phyloP scores from a whole-genome alignment of 768 basidiomycete genomes.

The Lentinula edodes region DNA sequence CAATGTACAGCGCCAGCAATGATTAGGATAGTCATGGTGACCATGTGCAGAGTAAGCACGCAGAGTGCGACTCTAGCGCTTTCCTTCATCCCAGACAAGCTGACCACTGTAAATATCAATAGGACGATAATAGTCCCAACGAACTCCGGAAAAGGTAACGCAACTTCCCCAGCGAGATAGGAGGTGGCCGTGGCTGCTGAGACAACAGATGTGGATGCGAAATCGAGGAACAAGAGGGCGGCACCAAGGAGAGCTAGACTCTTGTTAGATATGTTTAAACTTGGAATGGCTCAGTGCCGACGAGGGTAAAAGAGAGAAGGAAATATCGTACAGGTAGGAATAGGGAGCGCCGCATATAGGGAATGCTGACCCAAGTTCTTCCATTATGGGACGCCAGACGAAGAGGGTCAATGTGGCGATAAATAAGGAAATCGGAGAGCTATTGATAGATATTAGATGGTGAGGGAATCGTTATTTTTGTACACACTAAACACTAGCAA shows the following conservation, averaged over 20 bases:
- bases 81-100: constrained; percentile 55
- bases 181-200: constrained; percentile 68
- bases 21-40: constrained; percentile 52
- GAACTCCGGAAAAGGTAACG: constrained; percentile 50
- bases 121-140: constrained; percentile 51
- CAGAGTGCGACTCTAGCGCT: constrained; percentile 55
- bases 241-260: constrained; percentile 60
- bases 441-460: constrained; percentile 16
- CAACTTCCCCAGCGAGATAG: constrained; percentile 62
- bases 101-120: constrained; percentile 44
- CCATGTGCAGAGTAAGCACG: constrained; percentile 56
- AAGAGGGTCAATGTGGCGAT: constrained; percentile 57
- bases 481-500: constrained; percentile 61
- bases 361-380: constrained; percentile 64
- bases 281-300: constrained; percentile 16
- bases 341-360: constrained; percentile 70
- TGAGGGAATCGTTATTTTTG: too few species aligned
- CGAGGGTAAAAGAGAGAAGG: neutral
- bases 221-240: constrained; percentile 65
- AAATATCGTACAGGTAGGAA: constrained; percentile 49
- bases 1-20: constrained; percentile 46
- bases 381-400: constrained; percentile 72
- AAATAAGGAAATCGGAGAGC: constrained; percentile 66
- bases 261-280: constrained; percentile 62
- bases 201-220: constrained; percentile 61